Evolutionary conservation across 768 basidiomycete genomes (phyloP).

Genomic region (Pulveroboletus frians): DNA sequence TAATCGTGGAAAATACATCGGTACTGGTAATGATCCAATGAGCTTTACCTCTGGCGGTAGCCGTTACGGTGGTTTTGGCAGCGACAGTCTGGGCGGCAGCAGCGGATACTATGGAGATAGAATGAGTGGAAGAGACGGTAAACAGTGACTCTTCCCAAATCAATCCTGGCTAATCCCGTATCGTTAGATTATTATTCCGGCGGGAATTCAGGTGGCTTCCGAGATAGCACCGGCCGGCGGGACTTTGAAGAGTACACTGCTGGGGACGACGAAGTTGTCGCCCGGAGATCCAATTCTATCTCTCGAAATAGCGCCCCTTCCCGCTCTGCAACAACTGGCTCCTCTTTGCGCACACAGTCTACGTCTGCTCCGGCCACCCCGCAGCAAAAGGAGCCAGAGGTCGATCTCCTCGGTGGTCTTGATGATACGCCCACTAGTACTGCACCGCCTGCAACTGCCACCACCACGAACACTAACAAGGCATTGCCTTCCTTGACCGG

Average conservation of each 20-base stretch:
- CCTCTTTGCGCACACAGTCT: constrained; percentile 34
- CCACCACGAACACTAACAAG: constrained; percentile 23
- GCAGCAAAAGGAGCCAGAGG: constrained; percentile 45
- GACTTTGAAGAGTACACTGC: constrained; percentile 95
- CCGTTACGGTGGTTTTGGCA: constrained; percentile 69
- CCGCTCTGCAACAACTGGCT: constrained; percentile 32
- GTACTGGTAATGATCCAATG: constrained; percentile 78
- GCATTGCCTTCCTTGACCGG: constrained; percentile 27
- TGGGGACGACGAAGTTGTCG: constrained; percentile 76
- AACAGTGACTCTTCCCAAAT: constrained; percentile 13
- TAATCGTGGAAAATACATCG: constrained; percentile 86
- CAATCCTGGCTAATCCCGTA: constrained; percentile 4
- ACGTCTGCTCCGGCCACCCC: constrained; percentile 27
- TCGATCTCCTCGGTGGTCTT: constrained; percentile 76
- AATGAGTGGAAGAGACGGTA: constrained; percentile 38
- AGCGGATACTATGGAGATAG: constrained; percentile 43
- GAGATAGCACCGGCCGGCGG: constrained; percentile 49
- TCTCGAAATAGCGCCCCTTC: constrained; percentile 28
- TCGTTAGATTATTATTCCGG: constrained; percentile 34
- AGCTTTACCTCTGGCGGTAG: constrained; percentile 55
- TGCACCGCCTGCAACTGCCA: constrained; percentile 10
- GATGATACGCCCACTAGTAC: constrained; percentile 47
- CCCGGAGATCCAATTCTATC: constrained; percentile 37
- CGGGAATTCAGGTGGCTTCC: constrained; percentile 53
- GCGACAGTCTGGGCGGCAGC: constrained; percentile 39